Conservation (phyloP, 208 protist species). For the Trichomonas tenax region DNA sequence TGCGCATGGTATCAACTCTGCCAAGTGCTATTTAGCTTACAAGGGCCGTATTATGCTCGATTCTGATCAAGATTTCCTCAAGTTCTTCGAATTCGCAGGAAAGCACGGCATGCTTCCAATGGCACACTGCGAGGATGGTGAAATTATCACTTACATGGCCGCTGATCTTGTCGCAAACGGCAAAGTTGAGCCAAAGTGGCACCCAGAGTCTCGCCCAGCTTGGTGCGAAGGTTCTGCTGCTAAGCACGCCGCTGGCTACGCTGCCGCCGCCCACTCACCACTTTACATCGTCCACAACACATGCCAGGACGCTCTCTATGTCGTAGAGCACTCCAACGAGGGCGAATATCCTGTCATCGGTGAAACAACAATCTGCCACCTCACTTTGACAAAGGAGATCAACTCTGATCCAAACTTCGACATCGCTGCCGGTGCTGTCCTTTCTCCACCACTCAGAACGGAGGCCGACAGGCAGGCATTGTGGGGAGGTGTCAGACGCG, state of each 20-base stretch:
- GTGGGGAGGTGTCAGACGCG: neutral
- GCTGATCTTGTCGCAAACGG: neutral
- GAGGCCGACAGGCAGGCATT: neutral
- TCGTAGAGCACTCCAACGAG: neutral
- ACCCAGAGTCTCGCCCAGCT: neutral
- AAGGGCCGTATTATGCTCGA: neutral
- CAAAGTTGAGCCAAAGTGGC: neutral
- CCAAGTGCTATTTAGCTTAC: neutral
- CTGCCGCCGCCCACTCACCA: neutral
- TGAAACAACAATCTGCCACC: neutral
- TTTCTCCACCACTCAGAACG: neutral
- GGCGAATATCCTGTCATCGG: neutral
- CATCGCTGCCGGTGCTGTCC: neutral
- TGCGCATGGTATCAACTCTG: neutral
- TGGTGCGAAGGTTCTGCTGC: neutral
- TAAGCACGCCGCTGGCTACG: neutral
- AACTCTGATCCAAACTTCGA: neutral
- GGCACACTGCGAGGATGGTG: neutral
- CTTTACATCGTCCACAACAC: conserved; percentile 4
- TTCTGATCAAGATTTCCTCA: neutral
- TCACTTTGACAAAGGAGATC: neutral
- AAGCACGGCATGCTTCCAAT: neutral
- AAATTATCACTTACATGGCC: neutral
- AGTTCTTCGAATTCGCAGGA: neutral
- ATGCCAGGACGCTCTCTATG: neutral